Base-by-base conservation (phyloP, 177 flowering plant species). In the Vitis hybrid region DNA sequence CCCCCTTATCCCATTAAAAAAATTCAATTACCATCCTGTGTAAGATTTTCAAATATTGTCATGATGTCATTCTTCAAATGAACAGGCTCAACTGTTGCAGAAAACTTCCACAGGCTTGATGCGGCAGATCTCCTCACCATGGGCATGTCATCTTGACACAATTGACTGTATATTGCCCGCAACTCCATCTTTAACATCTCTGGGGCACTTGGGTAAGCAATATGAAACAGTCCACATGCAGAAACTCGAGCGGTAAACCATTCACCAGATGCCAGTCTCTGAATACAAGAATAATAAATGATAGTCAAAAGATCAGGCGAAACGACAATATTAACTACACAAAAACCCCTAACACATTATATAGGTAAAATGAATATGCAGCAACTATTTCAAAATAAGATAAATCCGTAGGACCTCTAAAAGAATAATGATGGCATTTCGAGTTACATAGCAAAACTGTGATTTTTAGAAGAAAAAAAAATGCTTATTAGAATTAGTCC, bases 231-330 rank as follows among this genome's bases (percentile, higher is more conserved):
- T 13, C 94, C 97, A 78, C 97, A 91, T 3, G 97, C 83, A 41
- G 97, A 91, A 66, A 91, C 94, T 63, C 94, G 85, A 68, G 97
- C 97, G 8, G 97, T 90, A 77, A 91, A 91, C 97, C 97, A 91
- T 70, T 91, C 97, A 63, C 94, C 97, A 64, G 90, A 88, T 15
- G 97, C 94, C 69, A 91, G 73, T 74, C 97, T 84, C 97, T 91
- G 85, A 56, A 65, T 21, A 5, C 11, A 69, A 20, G 32, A 24
- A 27, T 46, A 9, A 56, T 11, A 12, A 11, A 15, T 12, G 21
- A 11, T 27, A 17, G 62, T 13, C 5, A 61, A 21, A 58, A 11
- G 9, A 7, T 4, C 4, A 17, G 17, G 13, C 4, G 27, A n/a
- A 61, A 11, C 7, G n/a, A 54, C 9, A n/a, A 2, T 61, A 17